Conservation (phyloP, 73 alveolate genomes). For the Paramecium sonneborni region DNA sequence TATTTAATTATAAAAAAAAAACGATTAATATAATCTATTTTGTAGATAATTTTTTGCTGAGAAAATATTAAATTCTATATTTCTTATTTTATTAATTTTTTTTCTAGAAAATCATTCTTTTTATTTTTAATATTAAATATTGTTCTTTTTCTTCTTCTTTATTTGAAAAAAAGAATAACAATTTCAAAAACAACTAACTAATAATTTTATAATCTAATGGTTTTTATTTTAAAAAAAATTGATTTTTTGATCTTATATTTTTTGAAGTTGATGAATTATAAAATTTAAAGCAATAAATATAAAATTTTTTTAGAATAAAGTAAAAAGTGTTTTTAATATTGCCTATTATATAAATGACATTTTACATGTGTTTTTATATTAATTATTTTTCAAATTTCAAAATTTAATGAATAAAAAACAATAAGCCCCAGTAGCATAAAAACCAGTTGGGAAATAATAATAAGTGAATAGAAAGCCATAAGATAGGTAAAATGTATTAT, state of each 20-base stretch:
- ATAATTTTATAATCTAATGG: no score
- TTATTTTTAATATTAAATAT: no score
- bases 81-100: no score
- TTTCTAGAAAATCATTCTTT: no score
- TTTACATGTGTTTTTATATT: neutral
- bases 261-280: neutral
- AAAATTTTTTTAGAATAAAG: neutral
- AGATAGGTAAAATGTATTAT: neutral
- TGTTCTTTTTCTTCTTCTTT: no score
- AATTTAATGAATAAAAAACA: neutral
- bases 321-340: neutral
- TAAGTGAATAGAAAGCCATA: neutral
- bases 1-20: neutral
- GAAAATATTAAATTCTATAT: no score
- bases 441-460: neutral
- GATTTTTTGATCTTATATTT: no score
- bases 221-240: no score
- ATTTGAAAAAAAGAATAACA: no score
- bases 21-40: neutral
- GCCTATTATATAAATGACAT: neutral
- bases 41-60: no score
- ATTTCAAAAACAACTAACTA: no score
- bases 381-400: slow-evolving; percentile 16
- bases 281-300: neutral
- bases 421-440: slow-evolving; percentile 3